Percentiles rank a stretch among this genome's conserved stretches.
Conservation (phyloP, 2,329 filamentous ascomycete genomes). For the Trichocomaceae sp. region DNA sequence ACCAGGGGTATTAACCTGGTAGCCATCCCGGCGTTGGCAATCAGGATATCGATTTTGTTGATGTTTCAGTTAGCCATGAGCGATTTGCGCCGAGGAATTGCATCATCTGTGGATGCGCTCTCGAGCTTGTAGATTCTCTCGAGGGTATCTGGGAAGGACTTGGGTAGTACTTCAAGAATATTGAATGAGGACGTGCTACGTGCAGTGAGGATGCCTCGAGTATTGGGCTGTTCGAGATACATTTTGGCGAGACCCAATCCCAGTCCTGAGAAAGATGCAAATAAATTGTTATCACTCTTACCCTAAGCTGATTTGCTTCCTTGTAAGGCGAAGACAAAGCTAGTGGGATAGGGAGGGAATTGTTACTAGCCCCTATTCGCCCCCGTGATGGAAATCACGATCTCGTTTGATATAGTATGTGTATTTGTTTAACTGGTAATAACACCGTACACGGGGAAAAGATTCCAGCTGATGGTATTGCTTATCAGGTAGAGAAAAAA, state of each 20-base stretch:
- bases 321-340: not conserved
- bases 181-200: not conserved
- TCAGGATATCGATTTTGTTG: slow-evolving; percentile 10
- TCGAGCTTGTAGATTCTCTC: slow-evolving; percentile 11
- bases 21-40: slow-evolving; percentile 11
- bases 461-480: not conserved
- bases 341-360: not conserved
- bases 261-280: not conserved
- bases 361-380: slow-evolving; percentile 9
- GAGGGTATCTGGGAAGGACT: not conserved
- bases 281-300: not conserved
- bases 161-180: not conserved
- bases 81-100: slow-evolving; percentile 2
- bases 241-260: slow-evolving; percentile 9
- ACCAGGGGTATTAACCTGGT: slow-evolving; percentile 6
- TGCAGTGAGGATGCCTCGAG: slow-evolving; percentile 10
- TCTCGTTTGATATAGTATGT: slow-evolving; percentile 8
- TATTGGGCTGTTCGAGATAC: slow-evolving; percentile 11
- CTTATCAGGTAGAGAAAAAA: not conserved
- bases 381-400: slow-evolving; percentile 11
- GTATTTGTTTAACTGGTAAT: not conserved
- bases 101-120: slow-evolving; percentile 8
- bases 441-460: not conserved
- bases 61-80: not conserved
- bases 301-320: not conserved